phyloP scores from a whole-genome alignment of 1,139 yeast genomes.

The Suhomyces bribrorum region DNA sequence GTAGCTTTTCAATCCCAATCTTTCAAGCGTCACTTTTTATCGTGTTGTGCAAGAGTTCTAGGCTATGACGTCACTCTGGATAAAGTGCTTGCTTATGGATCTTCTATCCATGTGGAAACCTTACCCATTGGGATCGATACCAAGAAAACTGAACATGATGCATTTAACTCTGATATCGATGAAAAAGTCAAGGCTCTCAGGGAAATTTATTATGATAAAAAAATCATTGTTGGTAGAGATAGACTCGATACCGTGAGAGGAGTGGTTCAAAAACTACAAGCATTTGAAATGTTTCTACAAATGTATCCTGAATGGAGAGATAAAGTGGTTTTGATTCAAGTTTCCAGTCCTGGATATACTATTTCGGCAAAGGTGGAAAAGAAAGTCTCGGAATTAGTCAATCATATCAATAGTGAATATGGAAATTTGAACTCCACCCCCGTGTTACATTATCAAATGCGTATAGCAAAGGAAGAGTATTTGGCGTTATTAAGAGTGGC shows the following conservation, averaged over 20 bases:
- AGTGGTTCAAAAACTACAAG: constrained; percentile 77
- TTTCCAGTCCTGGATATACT: constrained; percentile 74
- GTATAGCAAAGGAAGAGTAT: constrained; percentile 86
- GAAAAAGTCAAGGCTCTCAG: constrained; percentile 52
- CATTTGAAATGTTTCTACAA: constrained; percentile 77
- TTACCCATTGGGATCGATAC: constrained; percentile 88
- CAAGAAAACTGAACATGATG: constrained; percentile 58
- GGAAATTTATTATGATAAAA: constrained; percentile 69
- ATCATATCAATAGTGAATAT: constrained; percentile 77
- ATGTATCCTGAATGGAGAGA: constrained; percentile 93
- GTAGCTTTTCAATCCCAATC: constrained; percentile 85
- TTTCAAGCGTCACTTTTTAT: constrained; percentile 85
- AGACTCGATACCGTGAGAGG: constrained; percentile 80
- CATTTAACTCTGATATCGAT: constrained; percentile 40
- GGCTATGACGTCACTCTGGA: constrained; percentile 66
- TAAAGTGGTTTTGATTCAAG: constrained; percentile 86
- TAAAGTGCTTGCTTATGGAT: constrained; percentile 73
- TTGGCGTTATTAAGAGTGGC: constrained; percentile 85
- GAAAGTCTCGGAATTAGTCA: constrained; percentile 75
- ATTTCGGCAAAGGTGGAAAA: constrained; percentile 65
- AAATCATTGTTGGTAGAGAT: constrained; percentile 82
- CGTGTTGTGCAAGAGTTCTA: constrained; percentile 80
- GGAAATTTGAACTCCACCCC: constrained; percentile 82
- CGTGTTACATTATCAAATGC: constrained; percentile 87
- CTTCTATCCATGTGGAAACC: constrained; percentile 68